Base-by-base conservation (phyloP, 2,329 filamentous ascomycete species). In the Fonsecaea pugnacius region DNA sequence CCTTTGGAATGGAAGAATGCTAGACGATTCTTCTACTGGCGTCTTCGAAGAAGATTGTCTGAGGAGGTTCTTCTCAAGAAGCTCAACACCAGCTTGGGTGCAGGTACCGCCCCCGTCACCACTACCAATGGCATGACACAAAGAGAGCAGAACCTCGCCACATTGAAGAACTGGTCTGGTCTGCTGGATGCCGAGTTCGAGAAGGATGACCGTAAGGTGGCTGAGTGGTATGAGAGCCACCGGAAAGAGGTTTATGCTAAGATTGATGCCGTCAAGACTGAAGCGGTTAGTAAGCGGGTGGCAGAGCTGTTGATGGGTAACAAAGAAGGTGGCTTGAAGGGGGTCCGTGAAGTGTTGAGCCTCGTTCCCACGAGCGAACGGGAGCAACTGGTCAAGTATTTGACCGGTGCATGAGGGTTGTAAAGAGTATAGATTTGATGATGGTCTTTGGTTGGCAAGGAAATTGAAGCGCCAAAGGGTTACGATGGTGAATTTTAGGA, bases 11-110 rank as follows among this genome's bases (percentile, higher is more conserved):
- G 94, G 95, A 84, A 87, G 76, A 90, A 96, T 72, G 89, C 94
- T 9, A 89, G 95, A 70, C 90, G 94, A 75, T 98, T 95, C 91
- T 98, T 99, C 85, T 99, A 98, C 90, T 99, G 96, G 95, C 94
- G 95, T 79, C 89, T 97, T 68, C 93, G 96, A 79, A 91, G 95
- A 76, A 88, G 95, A 80, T 85, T 99, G 76, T 98, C 96, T 79
- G 95, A 99, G 82, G 95, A 99, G 82, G 91, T 96, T 78, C 92
- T 99, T 72, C 85, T 99, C 77, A 95, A 93, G 82, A 92, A 92
- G 80, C 91, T 99, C 86, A 83, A 74, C 70, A 76, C 75, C 70
- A 83, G 66, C 70, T 77, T 73, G 70, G 76, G 74, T 65, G 73
- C 55, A 67, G 72, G 59, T 72, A 72, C 55, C 36, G 52, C 55